These are phyloP conservation scores for Chalara sp. DNA, from an alignment of 2,329 filamentous ascomycete species.

Conservation along the genomic window DNA sequence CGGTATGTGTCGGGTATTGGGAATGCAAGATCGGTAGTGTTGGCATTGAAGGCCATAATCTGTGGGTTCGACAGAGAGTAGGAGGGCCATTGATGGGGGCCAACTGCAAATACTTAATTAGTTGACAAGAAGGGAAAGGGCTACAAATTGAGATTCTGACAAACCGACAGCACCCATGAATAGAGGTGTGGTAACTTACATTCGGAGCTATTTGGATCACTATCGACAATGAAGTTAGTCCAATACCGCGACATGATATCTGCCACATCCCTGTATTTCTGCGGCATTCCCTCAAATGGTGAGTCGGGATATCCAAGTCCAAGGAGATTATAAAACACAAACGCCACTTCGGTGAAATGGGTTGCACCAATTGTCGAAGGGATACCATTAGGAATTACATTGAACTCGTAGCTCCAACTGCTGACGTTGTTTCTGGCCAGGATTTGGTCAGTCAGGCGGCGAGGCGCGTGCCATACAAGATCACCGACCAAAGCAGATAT, in stretches of 20 bases:
- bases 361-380: constrained; percentile 36
- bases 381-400: constrained; percentile 42
- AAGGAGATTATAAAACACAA: constrained; percentile 24
- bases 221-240: constrained; percentile 3
- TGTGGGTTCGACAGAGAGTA: constrained; percentile 32
- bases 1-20: neutral
- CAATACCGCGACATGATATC: constrained; percentile 6
- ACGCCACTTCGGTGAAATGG: constrained; percentile 41
- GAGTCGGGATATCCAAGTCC: constrained; percentile 14
- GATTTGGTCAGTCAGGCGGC: constrained; percentile 43
- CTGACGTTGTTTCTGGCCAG: constrained; percentile 41
- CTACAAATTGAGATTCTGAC: too few relatives aligned
- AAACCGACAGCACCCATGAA: too few relatives aligned
- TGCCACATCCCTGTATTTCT: constrained; percentile 1
- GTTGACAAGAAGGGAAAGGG: too few relatives aligned
- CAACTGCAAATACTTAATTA: too few relatives aligned
- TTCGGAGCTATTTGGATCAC: neutral
- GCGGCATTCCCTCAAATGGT: constrained; percentile 1
- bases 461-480: constrained; percentile 39
- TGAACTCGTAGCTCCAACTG: constrained; percentile 56
- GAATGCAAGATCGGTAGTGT: constrained; percentile 31
- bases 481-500: neutral
- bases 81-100: constrained; percentile 27
- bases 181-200: neutral
- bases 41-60: constrained; percentile 42